Evolutionary conservation across 805 yeast species (phyloP), one percentile per base, ranked within the genome.

Genomic region (Maudiozyma saulgeensis): DNA sequence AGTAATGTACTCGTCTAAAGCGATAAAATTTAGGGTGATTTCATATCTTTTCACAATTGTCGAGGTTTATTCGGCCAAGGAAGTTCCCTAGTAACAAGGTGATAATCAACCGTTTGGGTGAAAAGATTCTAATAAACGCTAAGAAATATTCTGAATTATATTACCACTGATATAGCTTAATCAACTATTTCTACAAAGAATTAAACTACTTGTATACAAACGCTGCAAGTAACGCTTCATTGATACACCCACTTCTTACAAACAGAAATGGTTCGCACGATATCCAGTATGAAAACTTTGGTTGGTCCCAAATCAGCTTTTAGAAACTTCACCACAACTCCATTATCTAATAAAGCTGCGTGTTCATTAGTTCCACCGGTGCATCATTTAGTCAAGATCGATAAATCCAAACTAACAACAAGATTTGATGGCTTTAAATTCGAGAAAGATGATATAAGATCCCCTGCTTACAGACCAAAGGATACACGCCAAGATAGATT

Each of bases 301-400:
- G 16, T 35, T 6, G 9, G 18, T 15, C 15, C 38, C 16, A 11
- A 35, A n/a, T 15, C 25, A n/a, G 19, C 41, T 4, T 21, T 39
- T 15, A 57, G 62, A 41, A 41, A 43, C 3, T 63, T 69, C 48
- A 58, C 65, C 41, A 49, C 55, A 38, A 58, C 53, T 66, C 69
- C 64, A 46, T 68, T 60, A 38, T 34, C 35, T 13, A 68, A 68
- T 50, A 76, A 70, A 64, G 76, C 76, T 45, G 84, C 80, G 31
- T 79, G 77, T 65, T 84, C 95, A 39, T 77, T 87, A 46, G 90
- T 87, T 37, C 79, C 84, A 46, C 98, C 99, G 1, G 95, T 91
- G 15, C 99, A 93, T 67, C 99, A 93, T 68, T 76, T 79, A 51
- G 86, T 91, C 42, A 80, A 79, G 56, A 80, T 87, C 61, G 76